Conservation (phyloP, 1,284 basidiomycete genomes). For the Moesziomyces sp. region DNA sequence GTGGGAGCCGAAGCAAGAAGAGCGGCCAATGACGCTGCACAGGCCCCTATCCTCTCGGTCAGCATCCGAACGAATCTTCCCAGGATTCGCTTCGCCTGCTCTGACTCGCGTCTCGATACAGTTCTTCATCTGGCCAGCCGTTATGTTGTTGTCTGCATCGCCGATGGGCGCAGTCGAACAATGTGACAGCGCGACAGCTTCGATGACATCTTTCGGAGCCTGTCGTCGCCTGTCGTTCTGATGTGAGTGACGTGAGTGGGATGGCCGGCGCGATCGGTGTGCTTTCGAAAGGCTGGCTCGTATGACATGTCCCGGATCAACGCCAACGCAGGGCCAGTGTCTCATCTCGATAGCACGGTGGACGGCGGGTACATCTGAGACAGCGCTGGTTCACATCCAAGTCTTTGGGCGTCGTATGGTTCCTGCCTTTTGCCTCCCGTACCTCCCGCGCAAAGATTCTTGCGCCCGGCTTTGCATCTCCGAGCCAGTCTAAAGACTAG, state of each 20-base stretch:
- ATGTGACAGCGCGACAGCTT: too few species aligned
- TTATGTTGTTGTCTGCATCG: background rate
- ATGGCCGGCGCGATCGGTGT: too few species aligned
- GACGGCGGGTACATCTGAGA: conserved; percentile 11
- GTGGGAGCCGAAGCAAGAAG: conserved; percentile 2
- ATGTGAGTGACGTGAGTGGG: too few species aligned
- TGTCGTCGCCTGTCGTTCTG: background rate
- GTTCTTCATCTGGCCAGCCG: too few species aligned
- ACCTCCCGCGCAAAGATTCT: background rate
- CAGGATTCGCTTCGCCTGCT: background rate
- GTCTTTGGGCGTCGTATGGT: background rate
- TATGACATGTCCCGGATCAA: background rate
- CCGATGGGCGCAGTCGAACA: background rate
- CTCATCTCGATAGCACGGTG: background rate
- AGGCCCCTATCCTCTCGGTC: conserved; percentile 7
- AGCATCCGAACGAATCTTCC: background rate
- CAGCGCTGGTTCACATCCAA: conserved; percentile 2
- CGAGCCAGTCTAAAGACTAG: background rate
- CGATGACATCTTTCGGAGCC: too few species aligned
- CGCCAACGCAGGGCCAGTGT: conserved; percentile 7
- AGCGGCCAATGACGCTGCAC: conserved; percentile 2
- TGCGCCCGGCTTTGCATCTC: background rate
- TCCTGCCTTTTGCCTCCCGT: background rate
- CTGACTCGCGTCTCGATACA: background rate
- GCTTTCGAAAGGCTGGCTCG: too few species aligned